These are phyloP conservation scores for Vitis rotundifolia DNA, from an alignment of 164 flowering plant species.

Conservation along the genomic window DNA sequence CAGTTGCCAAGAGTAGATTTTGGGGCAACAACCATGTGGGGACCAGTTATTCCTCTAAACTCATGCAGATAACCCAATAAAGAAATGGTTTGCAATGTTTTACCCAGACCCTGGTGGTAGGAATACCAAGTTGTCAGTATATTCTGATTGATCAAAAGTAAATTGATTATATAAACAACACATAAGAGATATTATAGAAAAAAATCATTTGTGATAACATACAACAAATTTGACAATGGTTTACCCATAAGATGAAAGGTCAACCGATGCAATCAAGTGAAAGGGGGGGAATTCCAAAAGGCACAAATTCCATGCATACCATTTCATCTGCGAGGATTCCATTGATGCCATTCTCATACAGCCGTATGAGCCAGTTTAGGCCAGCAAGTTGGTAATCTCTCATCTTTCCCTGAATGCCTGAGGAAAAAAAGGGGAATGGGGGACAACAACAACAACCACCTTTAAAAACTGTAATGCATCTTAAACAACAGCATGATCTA, in stretches of 20 bases:
- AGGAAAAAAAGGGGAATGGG: not conserved
- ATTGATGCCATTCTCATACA: slow-evolving; percentile 99
- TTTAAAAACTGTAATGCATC: not conserved
- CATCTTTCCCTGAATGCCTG: slow-evolving; percentile 99
- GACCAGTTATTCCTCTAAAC: slow-evolving; percentile 95
- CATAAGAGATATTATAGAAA: not conserved
- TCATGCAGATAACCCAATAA: slow-evolving; percentile 92
- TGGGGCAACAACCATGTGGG: slow-evolving; percentile 99
- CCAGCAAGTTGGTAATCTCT: slow-evolving; percentile 99
- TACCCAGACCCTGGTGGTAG: slow-evolving; percentile 82
- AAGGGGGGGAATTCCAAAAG: not conserved
- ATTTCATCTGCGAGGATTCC: slow-evolving; percentile 99
- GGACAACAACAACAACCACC: not conserved
- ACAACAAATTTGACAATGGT: too few species aligned
- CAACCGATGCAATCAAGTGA: too few species aligned
- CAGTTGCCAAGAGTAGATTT: slow-evolving; percentile 99
- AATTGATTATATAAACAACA: not conserved
- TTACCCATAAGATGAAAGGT: too few species aligned
- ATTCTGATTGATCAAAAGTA: not conserved
- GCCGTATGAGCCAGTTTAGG: slow-evolving; percentile 88
- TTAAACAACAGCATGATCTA: not conserved
- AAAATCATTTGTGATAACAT: not conserved
- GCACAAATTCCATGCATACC: slow-evolving; percentile 39
- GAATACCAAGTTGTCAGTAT: not conserved
- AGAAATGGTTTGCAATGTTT: slow-evolving; percentile 96